Evolutionary conservation across 768 basidiomycete species (phyloP).

Genomic region (Amylocystis lapponica): DNA sequence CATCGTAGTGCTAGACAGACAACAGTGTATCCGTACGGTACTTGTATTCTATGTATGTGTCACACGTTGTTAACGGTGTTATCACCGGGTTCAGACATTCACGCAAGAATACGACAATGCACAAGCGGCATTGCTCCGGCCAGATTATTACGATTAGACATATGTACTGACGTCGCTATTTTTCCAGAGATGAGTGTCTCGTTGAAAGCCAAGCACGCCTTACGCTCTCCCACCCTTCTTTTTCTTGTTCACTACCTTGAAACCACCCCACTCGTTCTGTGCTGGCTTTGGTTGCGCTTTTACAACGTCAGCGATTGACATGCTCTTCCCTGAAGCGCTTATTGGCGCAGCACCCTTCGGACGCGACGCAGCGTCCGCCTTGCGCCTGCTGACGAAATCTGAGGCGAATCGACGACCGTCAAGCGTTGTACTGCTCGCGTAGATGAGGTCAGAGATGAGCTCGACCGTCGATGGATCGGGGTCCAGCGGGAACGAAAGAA

Average conservation of each 20-base stretch:
- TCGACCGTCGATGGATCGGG: constrained; percentile 78
- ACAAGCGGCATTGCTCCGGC: too few relatives aligned
- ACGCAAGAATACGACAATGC: too few relatives aligned
- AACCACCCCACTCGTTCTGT: constrained; percentile 76
- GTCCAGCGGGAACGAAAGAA: constrained; percentile 90
- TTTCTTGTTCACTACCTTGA: constrained; percentile 95
- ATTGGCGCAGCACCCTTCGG: constrained; percentile 36
- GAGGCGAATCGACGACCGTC: constrained; percentile 93
- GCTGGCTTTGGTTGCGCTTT: constrained; percentile 78
- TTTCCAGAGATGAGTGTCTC: too few relatives aligned
- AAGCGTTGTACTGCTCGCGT: constrained; percentile 89
- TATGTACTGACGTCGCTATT: too few relatives aligned
- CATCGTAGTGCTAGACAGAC: not conserved
- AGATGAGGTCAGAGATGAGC: constrained; percentile 93
- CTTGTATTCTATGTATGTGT: too few relatives aligned
- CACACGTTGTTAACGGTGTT: too few relatives aligned
- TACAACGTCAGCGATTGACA: constrained; percentile 86
- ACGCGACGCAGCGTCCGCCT: constrained; percentile 63
- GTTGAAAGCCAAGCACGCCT: too few relatives aligned
- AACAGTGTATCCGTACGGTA: not conserved
- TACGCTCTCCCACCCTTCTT: constrained; percentile 71
- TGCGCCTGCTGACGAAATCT: constrained; percentile 84
- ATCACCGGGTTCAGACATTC: too few relatives aligned
- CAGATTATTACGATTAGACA: too few relatives aligned
- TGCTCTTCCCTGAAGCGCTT: constrained; percentile 39